Evolutionary conservation across 352 stramenopile species (phyloP).

Genomic region (Stramenopiles sp.): DNA sequence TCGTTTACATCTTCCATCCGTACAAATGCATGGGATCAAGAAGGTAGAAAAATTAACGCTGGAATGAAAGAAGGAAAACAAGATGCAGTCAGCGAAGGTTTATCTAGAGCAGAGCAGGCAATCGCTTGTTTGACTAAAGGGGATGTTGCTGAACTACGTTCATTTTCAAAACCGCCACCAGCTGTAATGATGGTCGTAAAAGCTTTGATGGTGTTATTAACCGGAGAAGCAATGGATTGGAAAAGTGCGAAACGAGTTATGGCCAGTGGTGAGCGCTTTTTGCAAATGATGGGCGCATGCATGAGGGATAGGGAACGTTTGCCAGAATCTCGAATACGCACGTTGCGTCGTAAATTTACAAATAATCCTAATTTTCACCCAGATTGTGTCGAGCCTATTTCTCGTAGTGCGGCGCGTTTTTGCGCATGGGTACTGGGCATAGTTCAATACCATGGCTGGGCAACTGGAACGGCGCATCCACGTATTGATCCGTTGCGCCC

Average conservation of each 20-base stretch:
- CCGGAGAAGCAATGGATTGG: slow-evolving; percentile 27
- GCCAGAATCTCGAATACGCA: no score
- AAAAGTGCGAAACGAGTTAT: slow-evolving; percentile 32
- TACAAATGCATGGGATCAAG: slow-evolving; percentile 19
- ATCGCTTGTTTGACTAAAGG: slow-evolving; percentile 29
- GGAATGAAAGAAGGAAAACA: slow-evolving; percentile 3
- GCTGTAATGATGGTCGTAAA: slow-evolving; percentile 47
- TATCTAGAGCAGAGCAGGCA: slow-evolving; percentile 20
- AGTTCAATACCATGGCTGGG: slow-evolving; percentile 21
- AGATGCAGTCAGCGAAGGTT: slow-evolving; percentile 10
- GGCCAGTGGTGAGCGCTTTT: slow-evolving; percentile 37
- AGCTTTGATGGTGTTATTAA: slow-evolving; percentile 32
- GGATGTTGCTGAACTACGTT: slow-evolving; percentile 47
- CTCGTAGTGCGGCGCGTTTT: slow-evolving; percentile 52
- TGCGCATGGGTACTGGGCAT: slow-evolving; percentile 40
- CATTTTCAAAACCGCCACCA: slow-evolving; percentile 45
- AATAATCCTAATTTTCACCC: slow-evolving; percentile 42
- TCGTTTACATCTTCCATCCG: slow-evolving; percentile 27
- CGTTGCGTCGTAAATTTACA: no score
- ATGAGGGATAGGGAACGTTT: slow-evolving; percentile 22
- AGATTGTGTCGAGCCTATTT: slow-evolving; percentile 43
- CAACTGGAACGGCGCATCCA: slow-evolving; percentile 35
- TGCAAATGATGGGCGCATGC: slow-evolving; percentile 25
- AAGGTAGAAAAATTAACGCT: slow-evolving; percentile 11
- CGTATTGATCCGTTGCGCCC: no score